Conservation (phyloP, 2,329 filamentous ascomycete species). For the Pseudogymnoascus pannorum region DNA sequence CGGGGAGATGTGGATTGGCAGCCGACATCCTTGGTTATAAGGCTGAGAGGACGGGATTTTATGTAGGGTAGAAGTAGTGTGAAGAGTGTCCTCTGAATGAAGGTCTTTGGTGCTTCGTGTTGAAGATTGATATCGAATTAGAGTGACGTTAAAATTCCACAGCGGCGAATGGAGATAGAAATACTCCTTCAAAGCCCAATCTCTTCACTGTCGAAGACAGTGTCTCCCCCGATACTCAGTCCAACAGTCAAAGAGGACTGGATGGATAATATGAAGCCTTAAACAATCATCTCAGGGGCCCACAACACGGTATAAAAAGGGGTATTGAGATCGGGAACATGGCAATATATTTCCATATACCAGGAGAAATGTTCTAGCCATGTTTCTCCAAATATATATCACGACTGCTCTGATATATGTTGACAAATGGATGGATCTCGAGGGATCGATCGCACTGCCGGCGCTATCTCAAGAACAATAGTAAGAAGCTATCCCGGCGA, state of each 20-base stretch:
- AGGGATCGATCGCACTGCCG: conserved; percentile 4
- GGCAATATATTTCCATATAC: not conserved
- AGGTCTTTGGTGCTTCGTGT: not conserved
- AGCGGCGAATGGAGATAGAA: not conserved
- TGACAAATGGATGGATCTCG: not conserved
- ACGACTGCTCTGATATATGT: not conserved
- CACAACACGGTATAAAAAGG: not conserved
- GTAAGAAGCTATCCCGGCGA: not conserved
- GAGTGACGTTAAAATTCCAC: not conserved
- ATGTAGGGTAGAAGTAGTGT: not conserved
- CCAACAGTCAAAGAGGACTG: not conserved
- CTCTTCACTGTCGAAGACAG: not conserved
- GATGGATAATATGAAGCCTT: conserved; percentile 1
- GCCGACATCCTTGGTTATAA: not conserved
- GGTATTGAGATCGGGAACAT: not conserved
- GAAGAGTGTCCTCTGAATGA: not conserved
- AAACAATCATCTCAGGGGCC: not conserved
- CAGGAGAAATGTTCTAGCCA: not conserved
- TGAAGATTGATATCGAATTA: not conserved
- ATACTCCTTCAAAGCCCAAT: not conserved
- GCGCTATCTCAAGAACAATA: conserved; percentile 7
- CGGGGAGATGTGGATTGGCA: not conserved
- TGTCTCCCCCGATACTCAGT: not conserved
- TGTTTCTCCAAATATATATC: not conserved
- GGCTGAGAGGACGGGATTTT: not conserved